A percentile compares a stretch with the other conserved stretches of the same genome.
phyloP scores from a whole-genome alignment of 2,329 filamentous ascomycete genomes.

The Nothophoma quercina region DNA sequence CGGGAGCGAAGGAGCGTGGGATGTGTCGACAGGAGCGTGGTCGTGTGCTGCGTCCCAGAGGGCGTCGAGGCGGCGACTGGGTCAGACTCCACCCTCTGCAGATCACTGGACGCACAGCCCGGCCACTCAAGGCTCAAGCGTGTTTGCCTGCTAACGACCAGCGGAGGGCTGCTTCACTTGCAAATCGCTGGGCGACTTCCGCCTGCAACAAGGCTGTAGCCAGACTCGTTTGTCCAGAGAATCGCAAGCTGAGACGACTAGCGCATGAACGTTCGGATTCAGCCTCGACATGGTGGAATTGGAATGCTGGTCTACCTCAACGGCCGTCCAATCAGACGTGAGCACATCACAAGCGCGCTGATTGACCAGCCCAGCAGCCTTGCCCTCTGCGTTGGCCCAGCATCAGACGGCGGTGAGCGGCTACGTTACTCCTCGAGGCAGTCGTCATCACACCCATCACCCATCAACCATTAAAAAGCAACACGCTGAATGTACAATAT shows the following conservation, averaged over 20 bases:
- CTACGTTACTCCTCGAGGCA: neutral
- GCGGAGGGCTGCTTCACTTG: neutral
- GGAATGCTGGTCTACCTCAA: neutral
- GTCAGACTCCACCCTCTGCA: neutral
- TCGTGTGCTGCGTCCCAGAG: constrained; percentile 36
- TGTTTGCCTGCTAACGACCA: neutral
- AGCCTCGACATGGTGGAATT: neutral
- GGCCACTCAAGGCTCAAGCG: too few relatives aligned
- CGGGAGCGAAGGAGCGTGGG: constrained; percentile 30
- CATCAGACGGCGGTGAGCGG: neutral
- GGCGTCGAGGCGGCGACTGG: constrained; percentile 1
- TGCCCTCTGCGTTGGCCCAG: neutral
- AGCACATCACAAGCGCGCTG: neutral
- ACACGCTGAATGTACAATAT: neutral
- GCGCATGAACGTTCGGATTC: neutral
- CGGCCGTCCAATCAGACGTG: neutral
- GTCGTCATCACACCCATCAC: neutral
- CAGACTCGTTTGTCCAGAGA: neutral
- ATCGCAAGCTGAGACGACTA: constrained; percentile 9
- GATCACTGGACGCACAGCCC: constrained; percentile 8
- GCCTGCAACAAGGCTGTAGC: neutral
- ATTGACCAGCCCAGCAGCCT: constrained; percentile 1
- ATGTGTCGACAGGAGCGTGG: constrained; percentile 20
- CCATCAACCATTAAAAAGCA: neutral
- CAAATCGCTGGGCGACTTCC: neutral